phyloP scores from a whole-genome alignment of 148 eudicot genomes.

The Fagopyrum esculentum region DNA sequence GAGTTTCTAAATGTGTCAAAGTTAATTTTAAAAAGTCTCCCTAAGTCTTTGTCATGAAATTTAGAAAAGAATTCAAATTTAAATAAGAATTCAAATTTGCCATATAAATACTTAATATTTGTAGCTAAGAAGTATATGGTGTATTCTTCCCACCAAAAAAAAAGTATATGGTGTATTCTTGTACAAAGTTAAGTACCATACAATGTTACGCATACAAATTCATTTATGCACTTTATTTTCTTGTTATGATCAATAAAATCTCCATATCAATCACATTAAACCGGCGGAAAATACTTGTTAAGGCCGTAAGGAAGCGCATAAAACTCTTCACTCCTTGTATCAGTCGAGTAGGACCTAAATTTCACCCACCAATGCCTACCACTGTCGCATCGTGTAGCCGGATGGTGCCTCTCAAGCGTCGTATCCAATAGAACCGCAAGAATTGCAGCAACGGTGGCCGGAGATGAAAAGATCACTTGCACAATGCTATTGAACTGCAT shows the following conservation, averaged over 20 bases:
- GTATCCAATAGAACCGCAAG: constrained; percentile 54
- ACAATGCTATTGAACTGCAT: constrained; percentile 68
- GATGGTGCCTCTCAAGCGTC: constrained; percentile 44
- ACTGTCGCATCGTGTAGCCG: constrained; percentile 43
- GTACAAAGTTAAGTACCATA: no score
- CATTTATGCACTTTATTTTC: background rate
- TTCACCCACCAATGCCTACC: constrained; percentile 91
- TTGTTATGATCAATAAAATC: background rate
- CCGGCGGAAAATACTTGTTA: constrained; percentile 69
- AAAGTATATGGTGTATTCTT: no score
- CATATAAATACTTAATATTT: no score
- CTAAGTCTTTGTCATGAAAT: no score
- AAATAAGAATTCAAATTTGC: no score
- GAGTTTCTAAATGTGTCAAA: no score
- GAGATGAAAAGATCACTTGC: constrained; percentile 75
- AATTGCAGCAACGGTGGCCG: constrained; percentile 57
- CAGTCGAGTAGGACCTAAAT: constrained; percentile 43
- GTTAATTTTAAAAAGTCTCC: no score
- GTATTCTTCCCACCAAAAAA: no score
- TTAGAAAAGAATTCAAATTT: no score
- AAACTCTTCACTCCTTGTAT: constrained; percentile 75
- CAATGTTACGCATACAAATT: no score
- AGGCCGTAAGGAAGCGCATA: constrained; percentile 65
- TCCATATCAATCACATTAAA: constrained; percentile 17
- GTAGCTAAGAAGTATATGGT: no score